Percentiles rank a stretch among this genome's conserved stretches.
phyloP scores from a whole-genome alignment of 2,329 filamentous ascomycete genomes.

The Pseudogymnoascus sp. region DNA sequence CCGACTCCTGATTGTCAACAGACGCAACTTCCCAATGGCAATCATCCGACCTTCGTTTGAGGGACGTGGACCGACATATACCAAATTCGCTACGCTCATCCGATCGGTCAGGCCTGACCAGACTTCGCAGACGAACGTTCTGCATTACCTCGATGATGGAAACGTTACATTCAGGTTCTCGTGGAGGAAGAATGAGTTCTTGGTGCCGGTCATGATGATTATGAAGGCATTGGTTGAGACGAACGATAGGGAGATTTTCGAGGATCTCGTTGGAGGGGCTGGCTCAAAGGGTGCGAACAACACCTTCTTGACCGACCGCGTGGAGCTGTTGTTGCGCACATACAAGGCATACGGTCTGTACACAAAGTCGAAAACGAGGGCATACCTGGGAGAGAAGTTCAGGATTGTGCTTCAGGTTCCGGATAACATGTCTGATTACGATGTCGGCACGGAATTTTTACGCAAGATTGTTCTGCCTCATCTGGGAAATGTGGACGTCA shows the following conservation, averaged over 20 bases:
- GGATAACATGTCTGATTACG: slow-evolving; percentile 77
- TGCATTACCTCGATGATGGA: slow-evolving; percentile 92
- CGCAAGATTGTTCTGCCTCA: slow-evolving; percentile 87
- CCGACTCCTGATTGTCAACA: slow-evolving; percentile 81
- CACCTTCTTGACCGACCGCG: slow-evolving; percentile 90
- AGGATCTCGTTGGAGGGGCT: slow-evolving; percentile 75
- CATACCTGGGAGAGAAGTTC: slow-evolving; percentile 88
- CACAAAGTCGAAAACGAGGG: slow-evolving; percentile 70
- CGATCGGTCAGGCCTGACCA: slow-evolving; percentile 94
- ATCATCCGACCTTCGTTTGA: slow-evolving; percentile 86
- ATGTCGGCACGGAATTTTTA: slow-evolving; percentile 85
- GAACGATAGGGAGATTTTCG: slow-evolving; percentile 92
- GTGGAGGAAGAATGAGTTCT: slow-evolving; percentile 93
- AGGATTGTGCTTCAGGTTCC: slow-evolving; percentile 78
- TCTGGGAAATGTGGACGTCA: slow-evolving; percentile 78
- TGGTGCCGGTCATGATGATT: slow-evolving; percentile 95
- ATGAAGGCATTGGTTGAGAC: slow-evolving; percentile 92
- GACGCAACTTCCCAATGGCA: slow-evolving; percentile 91
- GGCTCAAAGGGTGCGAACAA: slow-evolving; percentile 73
- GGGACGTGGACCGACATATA: slow-evolving; percentile 81
- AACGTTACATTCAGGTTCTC: slow-evolving; percentile 97
- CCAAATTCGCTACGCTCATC: slow-evolving; percentile 82
- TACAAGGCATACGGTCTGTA: slow-evolving; percentile 89
- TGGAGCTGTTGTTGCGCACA: slow-evolving; percentile 83
- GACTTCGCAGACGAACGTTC: slow-evolving; percentile 92